Evolutionary conservation across 345 rosid species (phyloP), one percentile per base, ranked within the genome.

Genomic region (Brassica incana): DNA sequence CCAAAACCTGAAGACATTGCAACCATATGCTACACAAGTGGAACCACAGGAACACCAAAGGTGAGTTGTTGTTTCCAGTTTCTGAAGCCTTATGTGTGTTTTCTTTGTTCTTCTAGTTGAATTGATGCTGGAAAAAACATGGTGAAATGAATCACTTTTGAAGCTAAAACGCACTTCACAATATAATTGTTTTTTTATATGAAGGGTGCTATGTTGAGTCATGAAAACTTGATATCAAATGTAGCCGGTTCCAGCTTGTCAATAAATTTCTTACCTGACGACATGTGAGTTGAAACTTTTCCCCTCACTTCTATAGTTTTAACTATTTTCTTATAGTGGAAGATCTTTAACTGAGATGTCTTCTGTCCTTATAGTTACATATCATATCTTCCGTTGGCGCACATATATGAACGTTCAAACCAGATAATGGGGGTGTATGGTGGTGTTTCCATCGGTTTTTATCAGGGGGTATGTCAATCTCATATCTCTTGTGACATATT

Each of bases 1-100:
- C 97, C 99, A 45, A 88, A 85, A 69, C 94, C 97, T 67, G 92
- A 88, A 69, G 92, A 91, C 86, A 65, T 88, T 86, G 97, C 97
- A 38, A 95, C 99, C 33, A 90, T 94, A 75, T 94, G 97, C 92
- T 94, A 92, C 80, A 94, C 98, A 15, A 92, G 98, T 86, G 98
- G 98, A 69, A 95, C 99, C 59, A 92, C 99, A 23, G 99, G 99
- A 80, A 89, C 91, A 71, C 99, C 99, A 45, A 92, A 92, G 91
- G 99, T 91, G 79, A 73, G 79, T 15, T 65, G 36, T 15, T 65
- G 32, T 74, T 36, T 54, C 12, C 33, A 30, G 40, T 25, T 29
- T 64, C 35, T 71, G 48, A 71, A 65, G 65, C 77, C 78, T 54
- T 60, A 73, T 72, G 29, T 67, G 15, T 59, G 15, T 12, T 36